Base-by-base conservation (phyloP, 1,139 yeast genomes). In the Candida sp. region DNA sequence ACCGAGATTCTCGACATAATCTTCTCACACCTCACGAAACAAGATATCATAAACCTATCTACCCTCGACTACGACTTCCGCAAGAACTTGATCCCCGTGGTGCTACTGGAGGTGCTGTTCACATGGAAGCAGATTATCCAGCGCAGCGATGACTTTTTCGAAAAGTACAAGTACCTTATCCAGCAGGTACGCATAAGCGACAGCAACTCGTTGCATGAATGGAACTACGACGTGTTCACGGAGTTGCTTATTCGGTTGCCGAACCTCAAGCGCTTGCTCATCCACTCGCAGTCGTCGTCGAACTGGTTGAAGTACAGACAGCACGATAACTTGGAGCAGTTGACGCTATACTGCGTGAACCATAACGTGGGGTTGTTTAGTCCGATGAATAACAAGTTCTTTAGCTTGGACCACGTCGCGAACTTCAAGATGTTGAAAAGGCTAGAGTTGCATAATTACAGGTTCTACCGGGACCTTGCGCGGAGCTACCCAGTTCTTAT, bases 291-390 rank as follows among this genome's bases (percentile, higher is more conserved):
- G 44, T 74, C 68, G 49, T 72, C 77, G 35, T 70, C 80, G 2
- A 68, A 72, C 51, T 77, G 81, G 81, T 60, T 77, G 31, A 75
- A 75, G 53, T 75, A 75, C 59, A 54, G 78, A 47, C 31, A 49
- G 2, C 60, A 65, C 48, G 41, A 50, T 9, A 54, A 53, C 17
- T 49, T 73, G 31, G 55, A 38, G 9, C 43, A 54, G 8, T 52
- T 77, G 17, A 61, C 69, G 1, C 56, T 77, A 23, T 70, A 70
- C 55, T 62, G 63, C 48, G 73, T 69, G 17, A 27, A 27, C 26
- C 25, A 34, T 7, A 31, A 32, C 17, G 4, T 38, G 42, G 42
- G 42, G 22, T 9, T 26, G 5, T 44, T 37, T 22, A 32, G n/a
- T 7, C 35, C 41, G 48, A 52, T 12, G 52, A 49, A 11, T 67